Evolutionary conservation across 2,329 filamentous ascomycete species (phyloP), one percentile per base, ranked within the genome.

Genomic region (Exophiala alcalophila): DNA sequence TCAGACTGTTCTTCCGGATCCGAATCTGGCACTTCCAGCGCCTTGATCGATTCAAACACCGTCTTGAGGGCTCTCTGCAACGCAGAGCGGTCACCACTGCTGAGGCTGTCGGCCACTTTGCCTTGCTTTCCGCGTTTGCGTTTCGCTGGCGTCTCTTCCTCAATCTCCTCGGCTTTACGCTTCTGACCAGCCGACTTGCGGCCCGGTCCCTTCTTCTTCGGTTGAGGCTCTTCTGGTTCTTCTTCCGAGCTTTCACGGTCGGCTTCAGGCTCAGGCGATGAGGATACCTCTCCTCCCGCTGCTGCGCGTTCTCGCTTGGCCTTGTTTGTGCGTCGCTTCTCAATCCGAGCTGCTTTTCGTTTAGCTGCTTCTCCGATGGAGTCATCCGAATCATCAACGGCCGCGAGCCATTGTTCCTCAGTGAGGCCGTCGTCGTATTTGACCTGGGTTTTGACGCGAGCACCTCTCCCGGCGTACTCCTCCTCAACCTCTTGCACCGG

Each of bases 321-420:
- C 59, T 86, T 84, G 60, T 95, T 96, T 6, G 72, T 69, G 37
- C 85, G 81, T 24, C 90, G 82, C 63, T 82, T 86, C 49, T 88
- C 86, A 53, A 89, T 87, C 39, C 86, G 81, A 4, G 87, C 87
- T 61, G 89, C 82, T 60, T 96, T 97, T 27, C 92, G 82, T 24
- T 86, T 86, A 25, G 94, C 90, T 2, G 92, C 92, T 40, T 88
- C 90, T 62, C 97, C 92, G 20, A 95, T 89, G 0, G 81, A 83
- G 61, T 98, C 92, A 1, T 98, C 92, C 36, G 96, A 90, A 48
- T 94, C 91, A 62, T 98, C 92, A 21, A 98, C 91, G 40, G 92
- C 92, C 73, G 95, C 91, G 37, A 97, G 78, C 92, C 92, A 98
- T 66, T 98, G 94, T 70, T 98, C 92, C 68, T 98, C 94, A 0